Evolutionary conservation across 495 filamentous ascomycete species (phyloP).

Genomic region (Hypoxylon lienhwacheense): DNA sequence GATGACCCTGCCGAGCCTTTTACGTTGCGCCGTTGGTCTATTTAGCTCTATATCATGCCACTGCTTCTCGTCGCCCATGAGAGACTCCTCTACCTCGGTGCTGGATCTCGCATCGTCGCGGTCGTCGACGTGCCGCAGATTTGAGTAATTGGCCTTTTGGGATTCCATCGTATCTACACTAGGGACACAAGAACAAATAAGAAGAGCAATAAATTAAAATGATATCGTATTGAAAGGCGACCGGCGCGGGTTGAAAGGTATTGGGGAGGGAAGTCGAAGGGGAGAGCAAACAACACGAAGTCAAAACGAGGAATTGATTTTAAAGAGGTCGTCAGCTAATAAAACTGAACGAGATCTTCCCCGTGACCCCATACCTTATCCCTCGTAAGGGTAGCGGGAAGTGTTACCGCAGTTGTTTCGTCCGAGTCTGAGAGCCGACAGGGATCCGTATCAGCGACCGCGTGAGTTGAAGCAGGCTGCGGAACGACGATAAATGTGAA

Average conservation of each 20-base stretch:
- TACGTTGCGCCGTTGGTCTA: constrained; percentile 17
- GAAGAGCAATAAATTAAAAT: constrained; percentile 1
- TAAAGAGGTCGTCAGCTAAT: constrained; percentile 5
- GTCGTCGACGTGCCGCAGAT: constrained; percentile 36
- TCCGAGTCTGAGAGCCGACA: constrained; percentile 19
- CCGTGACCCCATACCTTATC: constrained; percentile 1
- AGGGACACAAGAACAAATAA: too few species aligned
- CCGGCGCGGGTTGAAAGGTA: too few species aligned
- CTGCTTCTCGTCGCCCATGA: constrained; percentile 46
- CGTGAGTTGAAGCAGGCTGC: neutral
- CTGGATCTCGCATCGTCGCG: constrained; percentile 42
- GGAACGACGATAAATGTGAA: neutral
- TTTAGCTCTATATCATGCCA: constrained; percentile 39
- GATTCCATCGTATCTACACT: constrained; percentile 42
- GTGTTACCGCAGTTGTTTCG: constrained; percentile 32
- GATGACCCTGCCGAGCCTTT: constrained; percentile 18
- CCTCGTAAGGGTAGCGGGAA: neutral
- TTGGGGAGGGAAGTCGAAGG: constrained; percentile 19
- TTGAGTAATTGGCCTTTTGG: constrained; percentile 38
- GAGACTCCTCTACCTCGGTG: constrained; percentile 47
- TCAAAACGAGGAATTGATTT: constrained; percentile 1
- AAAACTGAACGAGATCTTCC: neutral
- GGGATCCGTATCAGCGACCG: constrained; percentile 12
- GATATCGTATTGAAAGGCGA: too few species aligned
- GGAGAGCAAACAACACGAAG: constrained; percentile 23